phyloP scores from a whole-genome alignment of 2,329 filamentous ascomycete genomes.

The Chaetomium globosum region DNA sequence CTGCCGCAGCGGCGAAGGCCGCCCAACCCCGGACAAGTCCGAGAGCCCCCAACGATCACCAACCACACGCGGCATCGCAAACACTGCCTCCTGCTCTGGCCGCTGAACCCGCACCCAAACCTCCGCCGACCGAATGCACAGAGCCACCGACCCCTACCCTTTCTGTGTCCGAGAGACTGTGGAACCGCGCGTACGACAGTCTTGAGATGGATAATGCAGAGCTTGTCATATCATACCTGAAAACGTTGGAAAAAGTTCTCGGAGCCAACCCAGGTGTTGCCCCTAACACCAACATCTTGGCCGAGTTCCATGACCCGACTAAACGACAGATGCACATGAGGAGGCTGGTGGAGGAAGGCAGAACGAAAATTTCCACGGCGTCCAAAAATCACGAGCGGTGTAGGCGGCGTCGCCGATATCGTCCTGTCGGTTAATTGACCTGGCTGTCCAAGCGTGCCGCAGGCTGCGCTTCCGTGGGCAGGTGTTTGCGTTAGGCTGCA shows the following conservation, averaged over 20 bases:
- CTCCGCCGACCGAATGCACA: constrained; percentile 13
- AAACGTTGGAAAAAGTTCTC: constrained; percentile 28
- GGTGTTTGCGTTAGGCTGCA: constrained; percentile 30
- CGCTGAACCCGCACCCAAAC: constrained; percentile 7
- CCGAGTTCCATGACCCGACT: constrained; percentile 23
- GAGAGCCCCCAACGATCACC: constrained; percentile 11
- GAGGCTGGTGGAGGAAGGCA: constrained; percentile 34
- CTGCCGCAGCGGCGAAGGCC: constrained; percentile 13
- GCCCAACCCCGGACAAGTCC: background rate
- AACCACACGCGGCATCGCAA: constrained; percentile 1
- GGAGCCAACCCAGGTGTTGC: background rate
- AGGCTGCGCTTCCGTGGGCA: constrained; percentile 34
- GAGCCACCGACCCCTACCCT: constrained; percentile 13
- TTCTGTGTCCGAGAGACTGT: constrained; percentile 31
- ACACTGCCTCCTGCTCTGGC: constrained; percentile 7
- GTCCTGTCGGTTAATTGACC: no score
- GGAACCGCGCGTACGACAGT: constrained; percentile 39
- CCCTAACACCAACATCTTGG: constrained; percentile 18
- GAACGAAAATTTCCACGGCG: no score
- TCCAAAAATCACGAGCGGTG: no score
- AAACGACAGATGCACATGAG: constrained; percentile 38
- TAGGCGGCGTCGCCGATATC: no score
- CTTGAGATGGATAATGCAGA: constrained; percentile 37
- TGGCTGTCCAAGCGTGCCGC: no score
- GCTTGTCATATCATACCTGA: constrained; percentile 37